Conservation (phyloP, 768 basidiomycete genomes). For the Leccinum longicurvipes region DNA sequence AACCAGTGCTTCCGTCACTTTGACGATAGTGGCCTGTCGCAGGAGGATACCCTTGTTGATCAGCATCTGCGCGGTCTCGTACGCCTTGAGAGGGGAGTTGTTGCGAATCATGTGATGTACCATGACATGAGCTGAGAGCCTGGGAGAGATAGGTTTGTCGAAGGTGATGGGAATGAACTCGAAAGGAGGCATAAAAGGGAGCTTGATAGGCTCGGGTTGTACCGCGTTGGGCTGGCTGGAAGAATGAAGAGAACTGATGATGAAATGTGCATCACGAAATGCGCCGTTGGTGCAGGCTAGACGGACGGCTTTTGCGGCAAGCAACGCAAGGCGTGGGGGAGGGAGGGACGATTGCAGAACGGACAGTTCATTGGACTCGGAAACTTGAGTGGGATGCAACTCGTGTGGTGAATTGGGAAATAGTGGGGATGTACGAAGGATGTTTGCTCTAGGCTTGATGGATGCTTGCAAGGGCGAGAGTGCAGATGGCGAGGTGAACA, state of each 20-base stretch:
- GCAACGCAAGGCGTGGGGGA: slow-evolving; percentile 19
- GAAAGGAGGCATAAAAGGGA: slow-evolving; percentile 25
- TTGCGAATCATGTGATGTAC: slow-evolving; percentile 61
- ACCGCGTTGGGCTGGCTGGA: slow-evolving; percentile 26
- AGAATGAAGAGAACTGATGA: slow-evolving; percentile 56
- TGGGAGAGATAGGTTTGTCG: slow-evolving; percentile 49
- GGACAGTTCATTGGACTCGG: neutral
- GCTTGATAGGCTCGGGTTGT: slow-evolving; percentile 8
- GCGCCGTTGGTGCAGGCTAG: slow-evolving; percentile 41
- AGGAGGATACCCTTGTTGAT: slow-evolving; percentile 52
- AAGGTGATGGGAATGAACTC: slow-evolving; percentile 46
- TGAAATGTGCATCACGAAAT: slow-evolving; percentile 48
- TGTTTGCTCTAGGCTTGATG: neutral
- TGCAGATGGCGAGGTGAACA: slow-evolving; percentile 7
- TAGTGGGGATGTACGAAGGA: neutral
- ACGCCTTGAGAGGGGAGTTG: slow-evolving; percentile 47
- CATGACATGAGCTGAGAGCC: slow-evolving; percentile 59
- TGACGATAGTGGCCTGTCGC: slow-evolving; percentile 47
- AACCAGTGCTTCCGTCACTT: slow-evolving; percentile 27
- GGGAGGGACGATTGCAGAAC: neutral
- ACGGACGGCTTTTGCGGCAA: slow-evolving; percentile 52
- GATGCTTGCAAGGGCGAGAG: slow-evolving; percentile 5
- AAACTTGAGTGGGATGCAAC: neutral
- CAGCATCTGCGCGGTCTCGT: slow-evolving; percentile 47
- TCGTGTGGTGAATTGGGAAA: neutral